Conservation (phyloP, 306 rosid genomes). For the Cyamopsis tetragonoloba region DNA sequence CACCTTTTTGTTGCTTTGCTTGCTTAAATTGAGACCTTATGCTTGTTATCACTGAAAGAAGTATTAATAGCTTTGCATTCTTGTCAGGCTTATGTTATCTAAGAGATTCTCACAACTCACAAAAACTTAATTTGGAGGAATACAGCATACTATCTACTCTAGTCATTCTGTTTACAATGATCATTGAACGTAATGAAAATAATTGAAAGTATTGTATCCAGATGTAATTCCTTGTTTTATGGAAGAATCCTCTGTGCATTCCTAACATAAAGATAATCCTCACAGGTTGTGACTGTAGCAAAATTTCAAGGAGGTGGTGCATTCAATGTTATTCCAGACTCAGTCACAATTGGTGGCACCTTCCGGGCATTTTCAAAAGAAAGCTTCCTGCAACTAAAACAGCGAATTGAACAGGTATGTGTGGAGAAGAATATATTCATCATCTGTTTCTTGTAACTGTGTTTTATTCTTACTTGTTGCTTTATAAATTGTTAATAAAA, state of each 20-base stretch:
- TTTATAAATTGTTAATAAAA: neutral
- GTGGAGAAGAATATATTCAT: neutral
- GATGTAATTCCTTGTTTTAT: neutral
- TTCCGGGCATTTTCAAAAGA: slow-evolving; percentile 77
- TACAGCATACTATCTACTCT: neutral
- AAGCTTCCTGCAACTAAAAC: slow-evolving; percentile 51
- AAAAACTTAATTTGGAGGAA: neutral
- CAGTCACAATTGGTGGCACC: slow-evolving; percentile 90
- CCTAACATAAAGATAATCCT: slow-evolving; percentile 21
- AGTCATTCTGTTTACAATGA: neutral
- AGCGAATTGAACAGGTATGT: slow-evolving; percentile 71
- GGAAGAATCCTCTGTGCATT: slow-evolving; percentile 6
- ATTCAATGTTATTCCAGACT: slow-evolving; percentile 93
- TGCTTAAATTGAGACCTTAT: neutral
- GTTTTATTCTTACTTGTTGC: neutral
- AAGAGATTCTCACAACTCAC: neutral
- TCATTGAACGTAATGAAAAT: slow-evolving; percentile 1
- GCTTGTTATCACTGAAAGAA: neutral
- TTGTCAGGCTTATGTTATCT: neutral
- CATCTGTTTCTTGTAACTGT: slow-evolving; percentile 6
- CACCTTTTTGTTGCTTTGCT: neutral
- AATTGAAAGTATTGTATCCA: neutral
- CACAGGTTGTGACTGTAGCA: slow-evolving; percentile 82
- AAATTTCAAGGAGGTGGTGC: slow-evolving; percentile 94
- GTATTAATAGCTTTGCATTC: neutral